Evolutionary conservation across 768 basidiomycete genomes (phyloP).

Genomic region (Rhizopogon sp.): DNA sequence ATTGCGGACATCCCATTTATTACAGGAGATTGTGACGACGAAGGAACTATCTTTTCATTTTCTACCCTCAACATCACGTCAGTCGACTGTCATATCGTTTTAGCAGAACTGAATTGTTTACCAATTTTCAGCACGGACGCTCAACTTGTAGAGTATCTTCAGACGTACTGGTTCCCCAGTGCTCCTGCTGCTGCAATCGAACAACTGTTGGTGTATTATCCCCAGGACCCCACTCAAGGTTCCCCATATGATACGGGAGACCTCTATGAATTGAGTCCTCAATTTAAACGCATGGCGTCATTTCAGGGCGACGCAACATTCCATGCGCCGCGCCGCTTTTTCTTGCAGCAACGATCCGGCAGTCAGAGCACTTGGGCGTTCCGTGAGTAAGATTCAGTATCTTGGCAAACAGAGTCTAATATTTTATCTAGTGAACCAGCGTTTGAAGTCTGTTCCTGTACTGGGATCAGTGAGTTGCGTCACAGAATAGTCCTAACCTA

Average conservation of each 20-base stretch:
- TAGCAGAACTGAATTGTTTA: not conserved
- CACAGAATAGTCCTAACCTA: not conserved
- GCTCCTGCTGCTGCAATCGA: conserved; percentile 20
- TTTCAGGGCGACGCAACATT: conserved; percentile 48
- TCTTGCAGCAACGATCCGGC: conserved; percentile 33
- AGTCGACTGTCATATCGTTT: conserved; percentile 4
- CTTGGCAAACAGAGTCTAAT: not conserved
- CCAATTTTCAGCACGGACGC: conserved; percentile 12
- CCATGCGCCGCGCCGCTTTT: conserved; percentile 44
- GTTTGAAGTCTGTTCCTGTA: not conserved
- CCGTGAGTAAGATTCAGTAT: not conserved
- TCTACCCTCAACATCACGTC: conserved; percentile 46
- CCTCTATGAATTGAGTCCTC: conserved; percentile 38
- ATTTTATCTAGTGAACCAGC: not conserved
- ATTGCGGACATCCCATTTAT: conserved; percentile 19
- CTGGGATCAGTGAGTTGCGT: not conserved
- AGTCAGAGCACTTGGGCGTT: conserved; percentile 31
- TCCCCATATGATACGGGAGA: conserved; percentile 50
- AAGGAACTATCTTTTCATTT: conserved; percentile 41
- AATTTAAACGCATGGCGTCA: conserved; percentile 48
- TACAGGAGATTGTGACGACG: conserved; percentile 35
- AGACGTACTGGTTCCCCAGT: conserved; percentile 22
- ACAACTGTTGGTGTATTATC: conserved; percentile 29
- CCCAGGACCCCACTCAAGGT: conserved; percentile 36
- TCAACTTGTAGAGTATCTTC: conserved; percentile 28